These are phyloP conservation scores for Trichoderma atroviride DNA, from an alignment of 2,329 filamentous ascomycete species.

Conservation along the genomic window DNA sequence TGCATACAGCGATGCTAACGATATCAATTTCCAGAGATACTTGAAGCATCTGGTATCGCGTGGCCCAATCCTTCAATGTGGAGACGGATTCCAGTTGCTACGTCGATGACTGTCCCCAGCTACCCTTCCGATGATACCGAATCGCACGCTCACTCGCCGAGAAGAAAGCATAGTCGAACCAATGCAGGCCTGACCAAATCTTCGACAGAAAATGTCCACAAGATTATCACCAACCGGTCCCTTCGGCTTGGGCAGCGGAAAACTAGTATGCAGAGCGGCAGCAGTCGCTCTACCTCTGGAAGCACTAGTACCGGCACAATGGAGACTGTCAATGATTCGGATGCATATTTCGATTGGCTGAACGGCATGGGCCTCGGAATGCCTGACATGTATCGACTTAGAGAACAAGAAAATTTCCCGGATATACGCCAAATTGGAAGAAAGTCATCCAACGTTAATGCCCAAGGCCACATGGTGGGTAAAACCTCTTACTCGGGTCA, in stretches of 20 bases:
- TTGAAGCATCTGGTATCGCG: slow-evolving; percentile 73
- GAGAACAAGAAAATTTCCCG: slow-evolving; percentile 23
- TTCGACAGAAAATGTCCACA: background rate
- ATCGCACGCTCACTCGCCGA: slow-evolving; percentile 66
- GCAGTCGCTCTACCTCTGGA: slow-evolving; percentile 5
- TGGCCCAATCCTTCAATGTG: slow-evolving; percentile 79
- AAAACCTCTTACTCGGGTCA: slow-evolving; percentile 26
- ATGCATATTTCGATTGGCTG: slow-evolving; percentile 38
- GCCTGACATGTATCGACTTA: slow-evolving; percentile 15
- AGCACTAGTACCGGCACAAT: slow-evolving; percentile 21
- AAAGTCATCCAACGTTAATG: slow-evolving; percentile 45
- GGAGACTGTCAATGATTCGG: slow-evolving; percentile 33
- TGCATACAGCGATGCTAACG: background rate
- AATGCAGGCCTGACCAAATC: background rate
- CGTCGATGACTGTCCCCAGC: slow-evolving; percentile 46
- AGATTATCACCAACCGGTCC: background rate
- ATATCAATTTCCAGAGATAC: slow-evolving; percentile 53
- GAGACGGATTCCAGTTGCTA: slow-evolving; percentile 51
- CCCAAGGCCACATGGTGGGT: slow-evolving; percentile 45
- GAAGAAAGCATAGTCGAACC: slow-evolving; percentile 37
- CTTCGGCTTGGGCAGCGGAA: background rate
- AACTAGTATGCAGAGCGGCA: background rate
- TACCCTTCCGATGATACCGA: slow-evolving; percentile 52
- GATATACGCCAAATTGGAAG: slow-evolving; percentile 27
- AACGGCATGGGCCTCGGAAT: slow-evolving; percentile 29